Evolutionary conservation across 2,329 filamentous ascomycete species (phyloP), one percentile per base, ranked within the genome.

Genomic region (Phyllosticta citriasiana): DNA sequence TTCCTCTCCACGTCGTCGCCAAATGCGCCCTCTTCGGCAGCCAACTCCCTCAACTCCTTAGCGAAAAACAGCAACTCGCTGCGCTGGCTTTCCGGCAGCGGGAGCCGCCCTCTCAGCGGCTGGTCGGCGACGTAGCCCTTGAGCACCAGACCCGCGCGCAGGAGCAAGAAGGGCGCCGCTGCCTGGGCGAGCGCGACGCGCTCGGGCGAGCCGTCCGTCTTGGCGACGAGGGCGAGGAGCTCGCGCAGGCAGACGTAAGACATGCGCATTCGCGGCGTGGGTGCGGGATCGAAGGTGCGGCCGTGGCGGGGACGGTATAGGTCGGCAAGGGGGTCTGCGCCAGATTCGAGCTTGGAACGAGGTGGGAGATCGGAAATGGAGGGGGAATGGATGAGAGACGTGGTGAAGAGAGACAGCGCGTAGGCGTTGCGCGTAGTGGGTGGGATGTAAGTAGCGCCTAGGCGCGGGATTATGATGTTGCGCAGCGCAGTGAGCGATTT

Each of bases 111-210:
- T 14, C 94, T 82, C 22, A 99, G 78, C 0, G 93, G 92, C 70
- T 97, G 93, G 72, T 99, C 94, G 3, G 91, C 89, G 54, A 95
- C 86, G 70, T 96, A 97, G 0, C 87, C 81, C 61, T 90, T 86
- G n/a, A 97, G 76, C 0, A 89, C 86, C 16, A 96, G 78, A 0
- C 89, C 91, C 12, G 88, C 85, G 2, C 94, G 86, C 1, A 96
- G 78, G 53, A 97, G 87, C 2, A 97, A 80, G 68, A 90, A 93
- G 0, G 91, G 91, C 0, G 89, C 87, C 0, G 87, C 84, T 3
- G 88, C 88, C 69, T 85, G 82, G 0, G 93, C 88, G 16, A 97
- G 84, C 12, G 84, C 80, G 51, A 83, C 73, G 62, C 80, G 78
- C 10, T 74, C 63, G 59, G 70, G 6, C 66, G 73, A 60, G n/a